Evolutionary conservation across 2,329 filamentous ascomycete species (phyloP).

Genomic region (Colletotrichum scovillei): DNA sequence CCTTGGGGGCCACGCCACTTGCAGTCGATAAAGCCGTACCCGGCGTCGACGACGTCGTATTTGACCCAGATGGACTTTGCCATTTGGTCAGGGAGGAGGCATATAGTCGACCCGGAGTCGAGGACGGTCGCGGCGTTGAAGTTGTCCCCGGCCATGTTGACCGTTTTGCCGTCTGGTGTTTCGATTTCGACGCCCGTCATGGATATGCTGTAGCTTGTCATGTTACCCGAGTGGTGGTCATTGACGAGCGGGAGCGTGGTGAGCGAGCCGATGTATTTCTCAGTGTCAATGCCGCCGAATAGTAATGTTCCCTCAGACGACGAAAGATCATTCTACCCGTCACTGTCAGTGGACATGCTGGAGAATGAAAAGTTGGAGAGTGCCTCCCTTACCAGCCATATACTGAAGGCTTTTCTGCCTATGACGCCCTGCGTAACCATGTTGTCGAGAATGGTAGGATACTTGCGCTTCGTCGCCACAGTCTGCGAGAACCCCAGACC

Average conservation of each 20-base stretch:
- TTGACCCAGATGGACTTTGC: conserved; percentile 65
- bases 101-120: conserved; percentile 76
- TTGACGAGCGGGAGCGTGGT: conserved; percentile 66
- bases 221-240: conserved; percentile 50
- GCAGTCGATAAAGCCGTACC: conserved; percentile 72
- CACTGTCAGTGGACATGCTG: conserved; percentile 44
- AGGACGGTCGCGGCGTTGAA: conserved; percentile 68
- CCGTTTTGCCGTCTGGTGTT: conserved; percentile 40
- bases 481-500: conserved; percentile 68
- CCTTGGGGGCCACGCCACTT: conserved; percentile 48
- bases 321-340: conserved; percentile 49
- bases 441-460: conserved; percentile 72
- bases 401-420: conserved; percentile 72
- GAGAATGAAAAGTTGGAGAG: not conserved
- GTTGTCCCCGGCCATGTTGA: conserved; percentile 46
- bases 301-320: conserved; percentile 74
- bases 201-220: conserved; percentile 53
- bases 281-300: conserved; percentile 80
- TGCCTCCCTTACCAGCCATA: conserved; percentile 64
- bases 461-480: conserved; percentile 55
- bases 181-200: conserved; percentile 50
- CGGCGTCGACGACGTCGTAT: conserved; percentile 64
- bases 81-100: conserved; percentile 71
- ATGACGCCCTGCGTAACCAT: conserved; percentile 73
- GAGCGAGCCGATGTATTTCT: conserved; percentile 71